phyloP scores from a whole-genome alignment of 2,329 filamentous ascomycete species.

The Ophiostoma triangulosporum region DNA sequence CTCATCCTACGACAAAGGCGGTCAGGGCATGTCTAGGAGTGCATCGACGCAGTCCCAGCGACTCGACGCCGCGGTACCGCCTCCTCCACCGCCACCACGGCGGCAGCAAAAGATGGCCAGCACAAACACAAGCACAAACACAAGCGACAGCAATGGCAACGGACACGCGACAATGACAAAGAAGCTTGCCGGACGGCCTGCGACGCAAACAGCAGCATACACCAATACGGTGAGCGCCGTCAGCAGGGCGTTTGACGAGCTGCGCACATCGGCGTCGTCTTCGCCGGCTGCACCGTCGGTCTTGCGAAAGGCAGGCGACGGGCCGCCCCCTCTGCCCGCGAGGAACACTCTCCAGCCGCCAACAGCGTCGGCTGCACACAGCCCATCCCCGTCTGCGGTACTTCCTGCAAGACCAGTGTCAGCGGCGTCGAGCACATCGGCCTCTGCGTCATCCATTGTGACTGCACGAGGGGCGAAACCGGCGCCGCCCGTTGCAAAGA shows the following conservation, averaged over 20 bases:
- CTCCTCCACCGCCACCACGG: neutral
- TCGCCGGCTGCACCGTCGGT: neutral
- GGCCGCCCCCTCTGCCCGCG: neutral
- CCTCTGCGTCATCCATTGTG: slow-evolving; percentile 19
- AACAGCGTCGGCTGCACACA: neutral
- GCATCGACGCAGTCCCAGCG: neutral
- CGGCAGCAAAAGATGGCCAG: neutral
- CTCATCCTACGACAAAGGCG: slow-evolving; percentile 20
- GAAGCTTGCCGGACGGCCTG: neutral
- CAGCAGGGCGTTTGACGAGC: slow-evolving; percentile 10
- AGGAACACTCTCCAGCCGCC: neutral
- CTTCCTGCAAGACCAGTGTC: slow-evolving; percentile 12
- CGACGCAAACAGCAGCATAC: neutral
- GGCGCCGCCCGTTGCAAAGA: slow-evolving; percentile 47
- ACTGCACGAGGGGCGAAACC: slow-evolving; percentile 22
- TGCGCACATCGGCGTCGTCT: slow-evolving; percentile 4
- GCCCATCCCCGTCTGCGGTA: slow-evolving; percentile 12
- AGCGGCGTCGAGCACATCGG: slow-evolving; percentile 16
- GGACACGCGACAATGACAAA: neutral
- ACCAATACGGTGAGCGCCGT: slow-evolving; percentile 5
- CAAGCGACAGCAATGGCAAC: neutral
- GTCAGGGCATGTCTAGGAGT: neutral
- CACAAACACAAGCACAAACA: neutral
- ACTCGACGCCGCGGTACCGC: slow-evolving; percentile 1
- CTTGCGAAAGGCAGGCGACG: neutral